A percentile compares a stretch with the other conserved stretches of the same genome.
phyloP scores from a whole-genome alignment of 768 basidiomycete genomes.

The Dentipellis fragilis region DNA sequence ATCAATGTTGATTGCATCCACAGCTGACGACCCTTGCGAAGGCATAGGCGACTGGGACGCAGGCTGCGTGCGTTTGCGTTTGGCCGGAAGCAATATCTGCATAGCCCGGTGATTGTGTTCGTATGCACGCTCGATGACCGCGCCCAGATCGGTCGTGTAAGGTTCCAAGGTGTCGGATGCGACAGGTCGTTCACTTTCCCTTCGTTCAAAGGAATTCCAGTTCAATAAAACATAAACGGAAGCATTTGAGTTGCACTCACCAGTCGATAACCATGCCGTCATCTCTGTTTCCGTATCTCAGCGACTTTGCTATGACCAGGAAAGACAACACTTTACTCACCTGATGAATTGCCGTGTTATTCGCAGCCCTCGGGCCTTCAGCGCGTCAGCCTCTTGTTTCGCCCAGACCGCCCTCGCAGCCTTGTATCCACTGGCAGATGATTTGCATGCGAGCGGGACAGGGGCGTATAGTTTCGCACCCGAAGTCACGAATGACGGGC shows the following conservation, averaged over 20 bases:
- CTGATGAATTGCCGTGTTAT: conserved; percentile 9
- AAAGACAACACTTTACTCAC: not conserved
- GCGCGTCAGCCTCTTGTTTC: conserved; percentile 2
- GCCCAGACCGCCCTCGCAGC: conserved; percentile 9
- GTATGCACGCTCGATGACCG: conserved; percentile 7
- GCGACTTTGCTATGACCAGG: not conserved
- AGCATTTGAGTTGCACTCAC: not conserved
- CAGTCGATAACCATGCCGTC: conserved; percentile 16
- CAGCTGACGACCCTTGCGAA: not conserved
- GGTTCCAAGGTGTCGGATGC: not conserved
- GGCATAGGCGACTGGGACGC: not conserved
- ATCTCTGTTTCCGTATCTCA: conserved; percentile 3
- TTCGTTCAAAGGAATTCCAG: not conserved
- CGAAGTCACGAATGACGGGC: conserved; percentile 1
- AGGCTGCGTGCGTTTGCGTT: not conserved
- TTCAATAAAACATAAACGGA: not conserved
- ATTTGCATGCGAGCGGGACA: conserved; percentile 9
- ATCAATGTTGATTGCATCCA: not conserved
- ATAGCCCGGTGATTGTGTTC: not conserved
- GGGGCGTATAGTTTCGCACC: conserved; percentile 9
- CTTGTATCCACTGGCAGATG: conserved; percentile 1
- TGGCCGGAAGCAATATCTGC: not conserved
- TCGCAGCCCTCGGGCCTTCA: conserved; percentile 5
- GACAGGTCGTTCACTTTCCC: not conserved
- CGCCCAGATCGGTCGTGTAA: not conserved